Evolutionary conservation across 2,329 filamentous ascomycete species (phyloP).

Genomic region (Colletotrichum acutatum): DNA sequence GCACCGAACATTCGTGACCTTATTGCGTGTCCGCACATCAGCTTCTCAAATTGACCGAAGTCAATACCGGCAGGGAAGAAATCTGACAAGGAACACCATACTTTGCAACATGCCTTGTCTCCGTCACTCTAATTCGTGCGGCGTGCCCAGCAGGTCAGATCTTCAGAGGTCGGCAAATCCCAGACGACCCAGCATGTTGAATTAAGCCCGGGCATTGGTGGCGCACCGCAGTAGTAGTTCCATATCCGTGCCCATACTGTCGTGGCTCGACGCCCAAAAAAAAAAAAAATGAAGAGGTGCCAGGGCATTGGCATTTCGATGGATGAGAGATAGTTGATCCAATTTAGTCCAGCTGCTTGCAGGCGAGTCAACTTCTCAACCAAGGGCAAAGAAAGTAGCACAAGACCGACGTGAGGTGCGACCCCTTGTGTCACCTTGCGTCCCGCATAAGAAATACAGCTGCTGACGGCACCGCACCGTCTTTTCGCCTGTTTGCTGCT

Average conservation of each 20-base stretch:
- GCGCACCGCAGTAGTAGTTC: neutral
- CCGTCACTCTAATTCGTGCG: neutral
- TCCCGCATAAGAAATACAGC: slow-evolving; percentile 19
- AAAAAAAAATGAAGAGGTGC: no score
- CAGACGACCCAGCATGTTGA: neutral
- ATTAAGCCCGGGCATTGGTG: neutral
- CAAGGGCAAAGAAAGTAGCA: slow-evolving; percentile 6
- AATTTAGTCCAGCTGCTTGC: neutral
- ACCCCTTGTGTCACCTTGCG: slow-evolving; percentile 10
- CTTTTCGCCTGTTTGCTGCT: neutral
- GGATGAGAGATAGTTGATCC: neutral
- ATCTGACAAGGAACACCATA: neutral
- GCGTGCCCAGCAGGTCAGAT: neutral
- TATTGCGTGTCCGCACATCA: neutral
- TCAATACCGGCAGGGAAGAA: neutral
- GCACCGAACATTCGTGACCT: neutral
- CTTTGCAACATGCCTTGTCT: neutral
- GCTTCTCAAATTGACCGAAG: neutral
- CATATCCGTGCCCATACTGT: slow-evolving; percentile 6
- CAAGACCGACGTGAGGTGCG: slow-evolving; percentile 10
- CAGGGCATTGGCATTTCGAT: slow-evolving; percentile 12
- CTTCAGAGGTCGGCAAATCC: neutral
- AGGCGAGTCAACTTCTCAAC: slow-evolving; percentile 2
- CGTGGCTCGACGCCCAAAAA: neutral
- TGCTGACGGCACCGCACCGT: slow-evolving; percentile 22